Evolutionary conservation across 2,329 filamentous ascomycete species (phyloP).

Genomic region (Byssochlamys sp.): DNA sequence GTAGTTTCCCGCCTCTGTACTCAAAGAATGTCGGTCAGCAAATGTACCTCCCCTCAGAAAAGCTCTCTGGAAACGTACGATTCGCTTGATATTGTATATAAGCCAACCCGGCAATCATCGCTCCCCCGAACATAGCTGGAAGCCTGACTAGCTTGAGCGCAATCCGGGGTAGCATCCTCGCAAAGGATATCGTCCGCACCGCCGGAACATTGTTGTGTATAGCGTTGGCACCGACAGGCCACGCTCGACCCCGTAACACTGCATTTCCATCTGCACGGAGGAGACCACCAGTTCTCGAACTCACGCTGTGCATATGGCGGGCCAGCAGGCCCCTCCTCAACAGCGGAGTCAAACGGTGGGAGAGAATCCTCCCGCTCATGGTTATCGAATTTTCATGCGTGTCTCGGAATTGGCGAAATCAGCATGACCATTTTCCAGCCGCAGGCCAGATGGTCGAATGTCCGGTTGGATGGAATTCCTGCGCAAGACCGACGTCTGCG

Average conservation of each 20-base stretch:
- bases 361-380: constrained; percentile 67
- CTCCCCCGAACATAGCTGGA: constrained; percentile 82
- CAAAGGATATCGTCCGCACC: constrained; percentile 57
- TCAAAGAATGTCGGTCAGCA: constrained; percentile 1
- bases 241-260: constrained; percentile 55
- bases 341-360: constrained; percentile 60
- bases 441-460: neutral
- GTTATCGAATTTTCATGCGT: constrained; percentile 32
- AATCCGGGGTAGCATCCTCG: constrained; percentile 67
- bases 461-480: neutral
- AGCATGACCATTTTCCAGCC: neutral
- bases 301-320: constrained; percentile 54
- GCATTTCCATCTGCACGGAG: constrained; percentile 56
- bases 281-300: constrained; percentile 58
- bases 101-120: constrained; percentile 74
- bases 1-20: constrained; percentile 62
- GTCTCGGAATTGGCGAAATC: constrained; percentile 5
- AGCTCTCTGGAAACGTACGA: constrained; percentile 47
- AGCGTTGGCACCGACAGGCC: constrained; percentile 66
- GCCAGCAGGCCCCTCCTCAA: constrained; percentile 51
- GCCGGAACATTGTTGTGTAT: constrained; percentile 67
- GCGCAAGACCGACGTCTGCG: neutral
- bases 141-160: constrained; percentile 80
- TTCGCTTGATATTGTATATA: constrained; percentile 95
- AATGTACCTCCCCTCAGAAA: neutral